Evolutionary conservation across 1,284 basidiomycete genomes (phyloP), one percentile per base, ranked within the genome.

Genomic region (Ganoderma lucidum): DNA sequence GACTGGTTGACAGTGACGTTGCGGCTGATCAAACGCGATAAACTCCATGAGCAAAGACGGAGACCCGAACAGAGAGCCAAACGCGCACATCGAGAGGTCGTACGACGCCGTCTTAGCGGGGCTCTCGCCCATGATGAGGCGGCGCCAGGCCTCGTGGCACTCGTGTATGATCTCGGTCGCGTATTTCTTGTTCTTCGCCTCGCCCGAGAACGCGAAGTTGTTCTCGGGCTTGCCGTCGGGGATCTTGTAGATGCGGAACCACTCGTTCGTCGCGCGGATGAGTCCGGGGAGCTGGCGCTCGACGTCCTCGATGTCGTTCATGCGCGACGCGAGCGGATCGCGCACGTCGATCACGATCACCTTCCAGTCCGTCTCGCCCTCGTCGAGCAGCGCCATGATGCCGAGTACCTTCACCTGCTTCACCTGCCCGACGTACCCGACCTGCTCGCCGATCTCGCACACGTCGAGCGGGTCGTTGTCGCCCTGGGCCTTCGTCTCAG

Each of bases 381-480:
- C 96, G 80, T 98, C 96, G 75, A 98, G 91, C 69, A 99, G 89
- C 66, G 98, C 98, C 97, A 99, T 99, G 88, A 99, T 98, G 76
- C 98, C 98, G 80, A 99, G 95, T 73, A 99, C 96, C 88, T 99
- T 99, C 90, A 99, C 98, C 84, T 99, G 98, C 88, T 99, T 99
- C 83, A 99, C 90, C 84, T 99, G 97, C 72, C 98, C 98, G 73
- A 93, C 91, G 84, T 97, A 96, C 74, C 97, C 98, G 78, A 99
- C 95, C 81, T 97, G 96, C 84, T 99, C 98, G 73, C 98, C 98
- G 79, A 99, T 99, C 86, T 99, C 98, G 84, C 98, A 99, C 73
- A 99, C 97, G 83, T 99, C 98, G 76, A 99, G 93, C 73, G 98
- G 98, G 85, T 99, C 98, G 80, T 99, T 98, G 88, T 99, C 98